Evolutionary conservation across 306 rosid species (phyloP).

Genomic region (Cyamopsis tetragonoloba): DNA sequence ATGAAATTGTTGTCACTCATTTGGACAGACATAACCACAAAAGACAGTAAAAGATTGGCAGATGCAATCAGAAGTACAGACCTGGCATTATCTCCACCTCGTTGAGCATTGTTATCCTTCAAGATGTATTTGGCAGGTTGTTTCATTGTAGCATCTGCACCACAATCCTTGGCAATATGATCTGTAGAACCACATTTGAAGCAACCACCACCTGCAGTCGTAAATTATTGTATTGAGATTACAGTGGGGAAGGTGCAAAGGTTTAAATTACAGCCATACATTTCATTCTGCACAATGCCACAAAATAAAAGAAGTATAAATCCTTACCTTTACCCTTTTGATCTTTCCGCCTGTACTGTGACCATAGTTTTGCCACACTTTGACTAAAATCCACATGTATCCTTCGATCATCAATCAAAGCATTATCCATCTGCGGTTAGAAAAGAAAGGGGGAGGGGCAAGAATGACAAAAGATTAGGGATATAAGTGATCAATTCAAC

Average conservation of each 20-base stretch:
- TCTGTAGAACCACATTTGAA: constrained; percentile 89
- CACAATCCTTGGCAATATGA: constrained; percentile 87
- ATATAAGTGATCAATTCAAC: neutral
- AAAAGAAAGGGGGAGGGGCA: no score
- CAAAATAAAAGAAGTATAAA: neutral
- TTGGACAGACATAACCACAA: constrained; percentile 7
- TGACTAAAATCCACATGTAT: constrained; percentile 99
- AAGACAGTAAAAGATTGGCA: neutral
- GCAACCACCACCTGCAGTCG: constrained; percentile 69
- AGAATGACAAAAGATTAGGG: neutral
- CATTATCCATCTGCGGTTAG: constrained; percentile 82
- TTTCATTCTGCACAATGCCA: constrained; percentile 3
- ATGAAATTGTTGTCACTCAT: constrained; percentile 11
- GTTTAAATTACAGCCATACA: neutral
- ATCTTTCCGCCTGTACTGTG: constrained; percentile 75
- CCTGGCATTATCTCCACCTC: constrained; percentile 70
- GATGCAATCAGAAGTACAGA: constrained; percentile 28
- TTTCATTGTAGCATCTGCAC: constrained; percentile 41
- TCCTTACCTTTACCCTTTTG: constrained; percentile 59
- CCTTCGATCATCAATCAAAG: constrained; percentile 94
- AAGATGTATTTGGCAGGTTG: constrained; percentile 50
- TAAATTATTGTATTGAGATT: neutral
- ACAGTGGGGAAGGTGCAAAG: neutral
- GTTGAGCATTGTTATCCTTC: constrained; percentile 70
- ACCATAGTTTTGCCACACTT: constrained; percentile 88